phyloP scores from a whole-genome alignment of 331 rosid genomes.

The Stylosanthes scabra region DNA sequence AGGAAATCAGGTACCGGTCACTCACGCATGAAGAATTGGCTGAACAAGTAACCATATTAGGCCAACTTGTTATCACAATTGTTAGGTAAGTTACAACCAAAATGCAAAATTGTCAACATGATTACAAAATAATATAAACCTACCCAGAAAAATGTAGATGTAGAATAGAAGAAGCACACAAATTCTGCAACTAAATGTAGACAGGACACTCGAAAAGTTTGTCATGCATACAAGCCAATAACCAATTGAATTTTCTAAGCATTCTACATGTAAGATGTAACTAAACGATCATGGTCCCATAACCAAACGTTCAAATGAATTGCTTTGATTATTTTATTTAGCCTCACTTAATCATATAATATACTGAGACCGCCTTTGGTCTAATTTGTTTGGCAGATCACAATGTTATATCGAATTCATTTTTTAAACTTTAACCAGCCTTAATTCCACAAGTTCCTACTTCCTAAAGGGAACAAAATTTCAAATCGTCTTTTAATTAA shows the following conservation, averaged over 20 bases:
- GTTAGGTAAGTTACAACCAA: background rate
- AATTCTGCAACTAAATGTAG: background rate
- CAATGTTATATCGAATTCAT: background rate
- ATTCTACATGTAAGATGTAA: background rate
- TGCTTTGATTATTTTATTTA: background rate
- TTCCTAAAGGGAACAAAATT: background rate
- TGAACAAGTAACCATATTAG: constrained; percentile 11
- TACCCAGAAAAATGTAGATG: background rate
- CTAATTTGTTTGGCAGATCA: background rate
- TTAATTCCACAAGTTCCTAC: background rate
- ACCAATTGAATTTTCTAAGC: background rate
- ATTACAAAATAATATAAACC: background rate
- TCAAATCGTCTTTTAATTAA: constrained; percentile 14
- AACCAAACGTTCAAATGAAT: background rate
- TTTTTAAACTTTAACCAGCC: background rate
- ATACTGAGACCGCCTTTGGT: background rate
- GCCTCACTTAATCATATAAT: constrained; percentile 13
- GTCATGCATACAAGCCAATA: background rate
- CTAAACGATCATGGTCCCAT: background rate
- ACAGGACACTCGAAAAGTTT: background rate
- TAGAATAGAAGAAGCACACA: background rate
- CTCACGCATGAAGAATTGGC: constrained; percentile 29
- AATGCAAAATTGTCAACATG: background rate
- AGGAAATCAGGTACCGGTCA: constrained; percentile 14
- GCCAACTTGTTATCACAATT: constrained; percentile 4